Conservation (phyloP, 768 basidiomycete species). For the Cyclocybe aegerita region DNA sequence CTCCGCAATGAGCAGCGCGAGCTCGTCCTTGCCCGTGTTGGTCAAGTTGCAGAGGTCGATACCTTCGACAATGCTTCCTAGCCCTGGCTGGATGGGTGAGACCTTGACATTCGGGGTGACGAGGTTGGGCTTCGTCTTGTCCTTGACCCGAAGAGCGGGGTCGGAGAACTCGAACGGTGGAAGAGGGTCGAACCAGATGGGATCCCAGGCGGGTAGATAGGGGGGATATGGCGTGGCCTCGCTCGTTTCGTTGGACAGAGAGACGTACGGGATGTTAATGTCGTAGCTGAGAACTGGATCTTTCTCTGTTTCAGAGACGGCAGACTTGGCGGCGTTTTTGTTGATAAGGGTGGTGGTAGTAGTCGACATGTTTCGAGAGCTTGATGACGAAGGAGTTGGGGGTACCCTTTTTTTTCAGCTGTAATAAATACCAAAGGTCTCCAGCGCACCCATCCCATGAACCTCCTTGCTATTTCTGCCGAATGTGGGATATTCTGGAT, state of each 20-base stretch:
- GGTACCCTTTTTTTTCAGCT: too few relatives aligned
- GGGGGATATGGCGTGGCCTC: slow-evolving; percentile 5
- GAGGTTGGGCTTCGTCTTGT: slow-evolving; percentile 8
- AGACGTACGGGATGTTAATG: slow-evolving; percentile 9
- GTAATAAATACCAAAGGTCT: too few relatives aligned
- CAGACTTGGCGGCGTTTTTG: background rate
- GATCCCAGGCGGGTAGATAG: slow-evolving; percentile 8
- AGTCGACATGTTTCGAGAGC: too few relatives aligned
- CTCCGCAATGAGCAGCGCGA: slow-evolving; percentile 11
- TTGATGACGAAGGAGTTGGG: too few relatives aligned
- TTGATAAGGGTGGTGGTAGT: background rate
- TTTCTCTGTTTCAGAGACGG: background rate
- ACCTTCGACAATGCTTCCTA: slow-evolving; percentile 7
- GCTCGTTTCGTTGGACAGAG: slow-evolving; percentile 1
- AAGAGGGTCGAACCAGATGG: slow-evolving; percentile 9
- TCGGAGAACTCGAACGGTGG: slow-evolving; percentile 9
- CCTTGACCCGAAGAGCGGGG: slow-evolving; percentile 7
- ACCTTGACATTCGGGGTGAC: background rate
- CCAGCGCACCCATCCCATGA: too few relatives aligned
- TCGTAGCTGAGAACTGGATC: slow-evolving; percentile 4
- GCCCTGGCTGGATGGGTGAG: slow-evolving; percentile 4
- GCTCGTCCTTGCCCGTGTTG: slow-evolving; percentile 7
- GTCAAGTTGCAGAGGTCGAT: slow-evolving; percentile 2
- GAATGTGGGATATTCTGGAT: too few relatives aligned
- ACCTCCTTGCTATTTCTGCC: too few relatives aligned